Base-by-base conservation (phyloP, 805 yeast species). In the Pichia gijzeniarum region DNA sequence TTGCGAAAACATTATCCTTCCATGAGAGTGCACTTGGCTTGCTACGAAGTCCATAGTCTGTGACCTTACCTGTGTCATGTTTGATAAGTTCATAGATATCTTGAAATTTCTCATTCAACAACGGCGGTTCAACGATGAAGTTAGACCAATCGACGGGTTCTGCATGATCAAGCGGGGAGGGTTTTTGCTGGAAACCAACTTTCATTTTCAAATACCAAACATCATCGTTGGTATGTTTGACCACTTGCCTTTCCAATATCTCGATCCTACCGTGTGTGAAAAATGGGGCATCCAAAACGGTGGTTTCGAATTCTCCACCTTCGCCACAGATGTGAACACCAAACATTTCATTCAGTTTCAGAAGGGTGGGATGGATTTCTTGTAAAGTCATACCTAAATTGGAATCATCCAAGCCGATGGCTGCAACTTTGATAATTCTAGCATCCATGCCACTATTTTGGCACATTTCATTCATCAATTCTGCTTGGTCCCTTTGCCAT, bases 321-420 rank as follows among this genome's bases (percentile, higher is more conserved):
- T 93, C 99, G 13, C 99, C 99, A 67, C 99, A 93, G 0, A 93
- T 80, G 61, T 91, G 96, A 13, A 90, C 85, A 2, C 90, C 95
- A 64, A 77, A 90, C 62, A 69, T 65, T 9, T 60, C 48, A 60
- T 89, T 83, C 49, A 90, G 66, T 34, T 68, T 68, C 12, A 69
- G 51, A 59, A 93, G 62, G 0, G 68, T 73, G 1, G 87, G 84
- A 45, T 73, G 75, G 51, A 83, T 68, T 49, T 85, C 75, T 4
- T 71, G 75, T 36, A 93, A 67, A 2, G 81, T 67, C 60, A 76
- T 74, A 2, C 95, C 95, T 49, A 93, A 67, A 63, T 89, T 85
- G 1, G 58, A 59, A 14, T 73, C 71, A 45, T 75, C 71, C 41
- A 93, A 71, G 0, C 99, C 99, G 41, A 84, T 72, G 1, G 97